Percentiles rank a stretch among this genome's conserved stretches.
These are phyloP conservation scores for Coelastrella sp. DNA, from an alignment of 139 green algal species.

Conservation along the genomic window DNA sequence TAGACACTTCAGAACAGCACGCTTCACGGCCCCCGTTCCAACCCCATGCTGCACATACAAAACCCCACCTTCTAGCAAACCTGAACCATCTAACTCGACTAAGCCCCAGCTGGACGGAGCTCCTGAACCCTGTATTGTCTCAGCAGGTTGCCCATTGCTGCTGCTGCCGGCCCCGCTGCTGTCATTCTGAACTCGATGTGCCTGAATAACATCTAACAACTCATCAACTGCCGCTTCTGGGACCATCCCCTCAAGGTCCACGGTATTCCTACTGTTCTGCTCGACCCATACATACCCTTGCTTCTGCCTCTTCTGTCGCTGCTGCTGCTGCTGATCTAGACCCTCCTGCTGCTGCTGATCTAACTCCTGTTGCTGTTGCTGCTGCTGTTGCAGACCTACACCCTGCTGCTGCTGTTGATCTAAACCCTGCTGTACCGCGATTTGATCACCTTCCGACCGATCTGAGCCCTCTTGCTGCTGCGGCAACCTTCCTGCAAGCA, in stretches of 20 bases:
- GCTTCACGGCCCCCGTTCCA: slow-evolving; percentile 41
- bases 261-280: not conserved
- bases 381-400: not conserved
- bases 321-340: not conserved
- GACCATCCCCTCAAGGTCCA: slow-evolving; percentile 33
- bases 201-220: not conserved
- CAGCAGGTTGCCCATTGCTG: not conserved
- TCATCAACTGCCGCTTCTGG: slow-evolving; percentile 6
- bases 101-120: not conserved
- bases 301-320: not conserved
- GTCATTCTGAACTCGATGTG: not conserved
- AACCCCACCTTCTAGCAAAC: not conserved
- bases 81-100: not conserved
- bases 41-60: slow-evolving; percentile 36
- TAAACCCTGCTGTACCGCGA: too few relatives aligned
- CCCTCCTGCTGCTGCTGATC: not conserved
- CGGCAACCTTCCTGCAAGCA: not conserved
- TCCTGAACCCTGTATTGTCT: not conserved
- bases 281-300: not conserved
- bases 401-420: slow-evolving; percentile 1
- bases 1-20: slow-evolving; percentile 18
- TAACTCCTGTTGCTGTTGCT: not conserved
- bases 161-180: not conserved
- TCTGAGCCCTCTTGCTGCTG: not conserved
- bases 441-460: not conserved